Evolutionary conservation across 1,284 basidiomycete species (phyloP).

Genomic region (Termitomyces sp.): DNA sequence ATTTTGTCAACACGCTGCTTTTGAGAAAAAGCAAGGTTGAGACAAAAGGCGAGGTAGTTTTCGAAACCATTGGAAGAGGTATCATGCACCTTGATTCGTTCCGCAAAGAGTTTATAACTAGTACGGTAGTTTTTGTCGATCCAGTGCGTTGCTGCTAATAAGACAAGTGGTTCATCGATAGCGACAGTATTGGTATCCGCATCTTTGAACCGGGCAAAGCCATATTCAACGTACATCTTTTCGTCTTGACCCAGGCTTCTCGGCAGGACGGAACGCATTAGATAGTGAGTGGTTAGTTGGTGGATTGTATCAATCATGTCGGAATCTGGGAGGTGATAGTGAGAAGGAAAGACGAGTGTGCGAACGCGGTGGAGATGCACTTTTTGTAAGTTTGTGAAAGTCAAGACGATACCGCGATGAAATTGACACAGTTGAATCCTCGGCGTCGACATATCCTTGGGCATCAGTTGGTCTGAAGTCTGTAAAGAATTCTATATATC

Average conservation of each 20-base stretch:
- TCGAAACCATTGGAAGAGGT: conserved; percentile 34
- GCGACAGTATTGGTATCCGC: conserved; percentile 29
- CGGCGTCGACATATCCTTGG: conserved; percentile 22
- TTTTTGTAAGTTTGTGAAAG: conserved; percentile 33
- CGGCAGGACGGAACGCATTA: conserved; percentile 31
- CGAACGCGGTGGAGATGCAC: conserved; percentile 19
- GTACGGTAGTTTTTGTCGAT: conserved; percentile 28
- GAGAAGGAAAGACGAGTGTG: neutral
- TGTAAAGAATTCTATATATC: conserved; percentile 33
- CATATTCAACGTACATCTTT: conserved; percentile 33
- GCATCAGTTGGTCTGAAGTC: conserved; percentile 33
- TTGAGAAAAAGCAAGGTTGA: conserved; percentile 29
- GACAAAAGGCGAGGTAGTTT: conserved; percentile 35
- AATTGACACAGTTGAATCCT: conserved; percentile 24
- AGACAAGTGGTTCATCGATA: conserved; percentile 35
- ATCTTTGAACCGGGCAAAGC: conserved; percentile 34
- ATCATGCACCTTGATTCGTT: conserved; percentile 26
- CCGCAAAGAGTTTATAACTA: conserved; percentile 31
- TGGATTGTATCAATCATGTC: conserved; percentile 34
- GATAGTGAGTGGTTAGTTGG: conserved; percentile 30
- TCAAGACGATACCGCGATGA: conserved; percentile 32
- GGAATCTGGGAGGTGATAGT: conserved; percentile 17
- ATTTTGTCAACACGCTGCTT: conserved; percentile 27
- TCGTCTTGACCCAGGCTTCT: conserved; percentile 32
- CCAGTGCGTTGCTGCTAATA: conserved; percentile 33